Evolutionary conservation across 2,329 filamentous ascomycete genomes (phyloP), one percentile per base, ranked within the genome.

Genomic region (Aquanectria penicillioides): DNA sequence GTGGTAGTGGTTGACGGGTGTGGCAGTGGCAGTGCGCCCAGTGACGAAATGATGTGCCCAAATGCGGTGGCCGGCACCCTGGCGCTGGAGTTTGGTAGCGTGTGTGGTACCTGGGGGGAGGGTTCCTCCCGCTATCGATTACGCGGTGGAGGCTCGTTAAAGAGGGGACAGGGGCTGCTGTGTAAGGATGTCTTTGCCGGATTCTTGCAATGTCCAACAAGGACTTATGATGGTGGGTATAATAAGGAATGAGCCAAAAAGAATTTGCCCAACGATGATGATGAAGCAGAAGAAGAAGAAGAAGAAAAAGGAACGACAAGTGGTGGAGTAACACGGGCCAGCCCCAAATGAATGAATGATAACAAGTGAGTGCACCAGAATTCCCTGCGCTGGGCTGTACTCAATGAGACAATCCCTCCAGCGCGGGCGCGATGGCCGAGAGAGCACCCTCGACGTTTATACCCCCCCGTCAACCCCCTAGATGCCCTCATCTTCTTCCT

Each of bases 121-220:
- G 53, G 37, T 43, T 44, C 29, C 20, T 57, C 38, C 41, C 48
- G 55, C 55, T 58, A 58, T 53, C 36, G 48, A 57, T 41, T 49
- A 22, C 40, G 28, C 51, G 29, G 28, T 31, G 20, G 20, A 31
- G 47, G 15, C 34, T 25, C 10, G 31, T 20, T 33, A 48, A 41
- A 38, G 43, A 36, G 43, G 38, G 37, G 50, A 44, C 29, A 33
- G 12, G 38, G 29, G 17, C 33, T 33, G 40, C 38, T 40, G 33
- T 28, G 29, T 28, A 34, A 36, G 20, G 23, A 28, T 49, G 46
- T 36, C 23, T 49, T 15, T 22, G 11, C 10, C n/a, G 20, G 25
- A 15, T 10, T 25, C 38, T 20, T 22, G 28, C 17, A 36, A 38
- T 40, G 20, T 36, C 29, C 22, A 34, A 31, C 29, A 48, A 6